phyloP scores from a whole-genome alignment of 1,139 yeast genomes.

The Blastobotrys elegans region DNA sequence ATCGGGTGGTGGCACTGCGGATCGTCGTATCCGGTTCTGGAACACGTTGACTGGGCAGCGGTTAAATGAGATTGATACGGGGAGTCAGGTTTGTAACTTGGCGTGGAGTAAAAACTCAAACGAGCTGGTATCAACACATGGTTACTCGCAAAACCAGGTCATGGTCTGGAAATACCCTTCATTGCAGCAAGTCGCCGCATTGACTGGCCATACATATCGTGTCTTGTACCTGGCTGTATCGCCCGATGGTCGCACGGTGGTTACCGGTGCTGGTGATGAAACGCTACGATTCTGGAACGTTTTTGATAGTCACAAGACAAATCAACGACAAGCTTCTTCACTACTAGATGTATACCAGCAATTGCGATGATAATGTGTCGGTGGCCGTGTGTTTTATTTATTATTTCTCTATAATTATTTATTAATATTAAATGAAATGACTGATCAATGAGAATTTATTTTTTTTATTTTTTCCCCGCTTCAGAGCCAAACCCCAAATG shows the following conservation, averaged over 20 bases:
- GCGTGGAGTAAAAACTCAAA: slow-evolving; percentile 91
- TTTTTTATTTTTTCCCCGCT: no score
- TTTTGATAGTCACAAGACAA: slow-evolving; percentile 66
- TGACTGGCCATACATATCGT: slow-evolving; percentile 91
- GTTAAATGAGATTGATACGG: slow-evolving; percentile 78
- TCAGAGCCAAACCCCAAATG: no score
- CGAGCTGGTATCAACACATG: slow-evolving; percentile 92
- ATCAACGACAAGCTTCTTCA: slow-evolving; percentile 44
- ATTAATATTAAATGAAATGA: not conserved
- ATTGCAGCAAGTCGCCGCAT: slow-evolving; percentile 87
- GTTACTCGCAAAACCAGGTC: slow-evolving; percentile 85
- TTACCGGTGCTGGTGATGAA: slow-evolving; percentile 98
- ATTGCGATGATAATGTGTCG: no score
- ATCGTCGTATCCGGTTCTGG: slow-evolving; percentile 87
- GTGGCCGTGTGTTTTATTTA: slow-evolving; percentile 9
- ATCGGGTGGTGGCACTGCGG: slow-evolving; percentile 97
- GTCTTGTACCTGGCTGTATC: slow-evolving; percentile 85
- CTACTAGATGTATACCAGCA: slow-evolving; percentile 76
- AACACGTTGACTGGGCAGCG: slow-evolving; percentile 76
- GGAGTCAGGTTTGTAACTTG: slow-evolving; percentile 92
- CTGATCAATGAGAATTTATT: not conserved
- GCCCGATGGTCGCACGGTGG: slow-evolving; percentile 98
- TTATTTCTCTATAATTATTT: not conserved
- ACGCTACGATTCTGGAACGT: slow-evolving; percentile 91
- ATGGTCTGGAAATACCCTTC: slow-evolving; percentile 93